phyloP scores from a whole-genome alignment of 148 eudicot species.

The Chenopodium album region DNA sequence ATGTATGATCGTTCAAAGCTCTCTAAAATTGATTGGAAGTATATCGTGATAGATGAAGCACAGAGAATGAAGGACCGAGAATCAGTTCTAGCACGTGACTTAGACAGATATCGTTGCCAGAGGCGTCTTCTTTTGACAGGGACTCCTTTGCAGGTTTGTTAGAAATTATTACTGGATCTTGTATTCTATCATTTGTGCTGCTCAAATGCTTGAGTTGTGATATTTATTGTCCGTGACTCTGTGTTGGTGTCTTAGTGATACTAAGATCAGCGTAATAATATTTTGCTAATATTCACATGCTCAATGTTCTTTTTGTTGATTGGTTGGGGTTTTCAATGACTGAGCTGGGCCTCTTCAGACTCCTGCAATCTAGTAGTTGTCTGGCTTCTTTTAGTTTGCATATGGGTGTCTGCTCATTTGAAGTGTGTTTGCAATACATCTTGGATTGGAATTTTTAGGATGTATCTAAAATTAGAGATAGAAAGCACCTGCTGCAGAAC shows the following conservation, averaged over 20 bases:
- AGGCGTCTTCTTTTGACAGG: conserved; percentile 97
- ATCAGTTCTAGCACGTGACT: conserved; percentile 95
- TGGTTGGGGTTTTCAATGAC: background rate
- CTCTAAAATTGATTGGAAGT: conserved; percentile 94
- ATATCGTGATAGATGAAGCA: conserved; percentile 96
- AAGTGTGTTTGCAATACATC: background rate
- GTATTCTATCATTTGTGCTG: background rate
- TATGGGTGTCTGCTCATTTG: background rate
- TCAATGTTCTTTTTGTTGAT: background rate
- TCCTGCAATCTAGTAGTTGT: background rate
- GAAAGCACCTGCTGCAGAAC: background rate
- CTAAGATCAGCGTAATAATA: background rate
- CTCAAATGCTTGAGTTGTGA: background rate
- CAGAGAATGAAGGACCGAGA: conserved; percentile 99
- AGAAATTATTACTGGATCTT: background rate
- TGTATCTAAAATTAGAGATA: background rate
- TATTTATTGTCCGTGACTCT: background rate
- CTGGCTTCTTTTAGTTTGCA: background rate
- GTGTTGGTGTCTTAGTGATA: background rate
- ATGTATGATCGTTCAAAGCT: conserved; percentile 96
- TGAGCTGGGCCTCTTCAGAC: background rate
- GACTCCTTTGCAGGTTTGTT: conserved; percentile 88
- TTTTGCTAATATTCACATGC: background rate
- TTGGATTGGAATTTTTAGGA: background rate
- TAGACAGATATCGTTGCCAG: conserved; percentile 96